Evolutionary conservation across 768 basidiomycete genomes (phyloP), one percentile per base, ranked within the genome.

Genomic region (Lactarius deliciosus): DNA sequence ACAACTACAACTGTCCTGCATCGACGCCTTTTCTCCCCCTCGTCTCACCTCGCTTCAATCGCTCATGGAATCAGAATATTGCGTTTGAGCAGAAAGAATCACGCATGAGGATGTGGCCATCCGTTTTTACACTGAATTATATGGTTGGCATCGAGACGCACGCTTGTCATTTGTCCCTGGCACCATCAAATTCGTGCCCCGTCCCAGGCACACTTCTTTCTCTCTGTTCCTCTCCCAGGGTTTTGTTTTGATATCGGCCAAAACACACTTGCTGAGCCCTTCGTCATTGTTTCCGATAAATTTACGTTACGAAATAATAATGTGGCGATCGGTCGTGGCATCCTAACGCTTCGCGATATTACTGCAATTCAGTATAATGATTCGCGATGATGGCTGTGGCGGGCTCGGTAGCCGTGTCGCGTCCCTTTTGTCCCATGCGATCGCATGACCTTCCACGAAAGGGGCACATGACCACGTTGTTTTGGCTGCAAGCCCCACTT

Each of bases 91-190:
- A 6, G n/a, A 9, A 22, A 8, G 3, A 15, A 6, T 10, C 3
- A 13, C 20, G 22, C 50, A 53, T 22, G 11, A 13, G n/a, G 47
- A 11, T 47, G 45, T 47, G n/a, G 20, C 45, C 8, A 20, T 38
- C 11, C 10, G 45, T 2, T 53, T 25, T 53, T 13, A 25, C 50
- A 16, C 5, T 10, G 25, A 7, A 15, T 40, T 40, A 40, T 40
- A 7, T 53, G 25, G 50, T 53, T n/a, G 50, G 50, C 50, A 53
- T 53, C 50, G 50, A 53, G 50, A 25, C 50, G 50, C 50, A 53
- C 50, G 50, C 50, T 16, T 53, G 50, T 53, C 50, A 16, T 25
- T 15, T 22, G 41, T 41, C 41, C 50, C 50, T 53, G 47, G 47
- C 47, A 50, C 22, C 47, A 25, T 50, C 47, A 47, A 47, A 47